Conservation (phyloP, 352 stramenopile genomes). For the Phytophthora foliorum region DNA sequence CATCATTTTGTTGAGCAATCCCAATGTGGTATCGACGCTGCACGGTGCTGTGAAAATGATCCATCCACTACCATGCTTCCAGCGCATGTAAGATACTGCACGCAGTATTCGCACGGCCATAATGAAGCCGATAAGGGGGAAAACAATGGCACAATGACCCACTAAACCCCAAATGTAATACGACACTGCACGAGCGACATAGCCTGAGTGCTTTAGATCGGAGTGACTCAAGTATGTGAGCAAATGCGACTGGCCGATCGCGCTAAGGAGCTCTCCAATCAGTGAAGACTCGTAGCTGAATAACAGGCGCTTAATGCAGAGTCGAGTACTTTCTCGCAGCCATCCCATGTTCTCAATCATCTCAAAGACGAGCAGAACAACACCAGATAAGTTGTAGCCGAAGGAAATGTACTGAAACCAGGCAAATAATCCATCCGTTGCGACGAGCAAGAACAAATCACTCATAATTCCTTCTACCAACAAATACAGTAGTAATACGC, state of each 20-base stretch:
- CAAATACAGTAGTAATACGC: constrained; percentile 25
- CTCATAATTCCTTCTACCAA: constrained; percentile 36
- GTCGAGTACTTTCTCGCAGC: constrained; percentile 3
- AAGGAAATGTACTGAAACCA: constrained; percentile 39
- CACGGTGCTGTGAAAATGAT: constrained; percentile 23
- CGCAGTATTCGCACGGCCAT: constrained; percentile 15
- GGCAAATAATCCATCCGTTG: constrained; percentile 26
- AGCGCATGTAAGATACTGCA: constrained; percentile 13
- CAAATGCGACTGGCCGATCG: constrained; percentile 13
- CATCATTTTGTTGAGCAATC: constrained; percentile 27
- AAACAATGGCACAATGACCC: constrained; percentile 25
- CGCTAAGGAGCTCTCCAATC: constrained; percentile 31
- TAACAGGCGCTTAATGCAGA: constrained; percentile 28
- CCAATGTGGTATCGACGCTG: constrained; percentile 28
- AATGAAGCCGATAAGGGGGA: constrained; percentile 28
- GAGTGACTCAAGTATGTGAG: constrained; percentile 17
- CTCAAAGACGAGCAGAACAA: constrained; percentile 22
- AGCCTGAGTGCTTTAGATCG: constrained; percentile 7
- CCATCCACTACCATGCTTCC: constrained; percentile 18
- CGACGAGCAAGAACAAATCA: constrained; percentile 35
- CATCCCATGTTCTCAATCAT: constrained; percentile 26
- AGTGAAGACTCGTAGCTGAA: constrained; percentile 41
- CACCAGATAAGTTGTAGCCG: constrained; percentile 38
- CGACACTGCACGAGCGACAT: constrained; percentile 17
- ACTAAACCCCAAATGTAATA: constrained; percentile 37